These are phyloP conservation scores for Salvia miltiorrhiza DNA, from an alignment of 257 asterid species.

Conservation along the genomic window DNA sequence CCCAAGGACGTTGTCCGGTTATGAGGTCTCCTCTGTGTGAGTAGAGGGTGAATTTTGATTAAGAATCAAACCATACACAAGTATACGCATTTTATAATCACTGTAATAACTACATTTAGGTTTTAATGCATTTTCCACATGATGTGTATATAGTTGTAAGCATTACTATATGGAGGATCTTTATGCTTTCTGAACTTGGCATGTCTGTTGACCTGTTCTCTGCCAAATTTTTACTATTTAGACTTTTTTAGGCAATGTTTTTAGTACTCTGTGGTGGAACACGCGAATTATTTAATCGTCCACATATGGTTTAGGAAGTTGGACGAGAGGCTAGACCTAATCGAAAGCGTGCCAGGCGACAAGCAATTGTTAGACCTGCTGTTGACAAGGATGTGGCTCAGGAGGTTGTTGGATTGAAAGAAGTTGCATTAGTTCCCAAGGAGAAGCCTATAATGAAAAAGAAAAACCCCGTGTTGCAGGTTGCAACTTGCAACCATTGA, in stretches of 20 bases:
- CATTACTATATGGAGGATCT: no score
- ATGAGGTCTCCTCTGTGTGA: slow-evolving; percentile 2
- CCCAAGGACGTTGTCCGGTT: neutral
- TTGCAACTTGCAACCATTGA: no score
- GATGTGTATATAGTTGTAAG: no score
- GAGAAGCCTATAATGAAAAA: no score
- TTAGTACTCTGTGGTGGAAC: neutral
- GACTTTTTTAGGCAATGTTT: neutral
- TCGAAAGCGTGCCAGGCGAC: no score
- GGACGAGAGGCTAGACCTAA: slow-evolving; percentile 35
- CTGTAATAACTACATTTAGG: neutral
- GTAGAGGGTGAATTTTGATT: slow-evolving; percentile 25
- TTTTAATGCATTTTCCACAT: neutral
- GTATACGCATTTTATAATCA: neutral
- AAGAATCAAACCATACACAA: no score
- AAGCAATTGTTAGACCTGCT: no score
- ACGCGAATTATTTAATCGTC: slow-evolving; percentile 17
- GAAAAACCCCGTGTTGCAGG: slow-evolving; percentile 79
- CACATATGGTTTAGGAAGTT: slow-evolving; percentile 51
- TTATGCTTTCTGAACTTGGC: neutral
- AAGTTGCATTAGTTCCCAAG: no score
- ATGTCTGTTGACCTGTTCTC: neutral
- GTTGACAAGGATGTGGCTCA: no score
- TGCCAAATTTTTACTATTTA: no score
- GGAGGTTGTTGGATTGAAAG: no score